A percentile compares a stretch with the other conserved stretches of the same genome.
These are phyloP conservation scores for Cercospora sp. DNA, from an alignment of 2,329 filamentous ascomycete genomes.

Conservation along the genomic window DNA sequence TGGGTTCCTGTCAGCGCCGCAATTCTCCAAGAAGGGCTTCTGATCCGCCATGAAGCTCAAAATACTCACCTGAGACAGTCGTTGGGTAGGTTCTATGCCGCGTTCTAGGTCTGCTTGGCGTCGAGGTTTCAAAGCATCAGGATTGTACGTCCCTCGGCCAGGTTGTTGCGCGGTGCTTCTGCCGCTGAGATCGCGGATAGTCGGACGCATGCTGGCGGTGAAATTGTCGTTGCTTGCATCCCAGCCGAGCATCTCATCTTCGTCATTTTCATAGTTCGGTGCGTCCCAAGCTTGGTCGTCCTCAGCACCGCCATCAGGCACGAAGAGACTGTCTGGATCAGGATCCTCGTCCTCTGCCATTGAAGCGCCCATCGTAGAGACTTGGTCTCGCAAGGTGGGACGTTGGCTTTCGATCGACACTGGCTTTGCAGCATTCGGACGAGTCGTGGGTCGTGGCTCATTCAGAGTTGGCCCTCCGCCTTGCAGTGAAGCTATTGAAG, in stretches of 20 bases:
- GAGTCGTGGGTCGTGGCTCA: conserved; percentile 46
- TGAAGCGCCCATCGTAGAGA: conserved; percentile 45
- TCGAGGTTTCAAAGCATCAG: conserved; percentile 20
- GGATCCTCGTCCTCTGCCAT: conserved; percentile 51
- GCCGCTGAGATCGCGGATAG: conserved; percentile 45
- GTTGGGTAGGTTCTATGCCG: conserved; percentile 69
- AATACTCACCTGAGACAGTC: conserved; percentile 64
- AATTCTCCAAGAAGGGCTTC: neutral
- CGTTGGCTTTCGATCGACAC: conserved; percentile 34
- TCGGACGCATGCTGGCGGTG: conserved; percentile 46
- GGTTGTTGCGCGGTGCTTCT: conserved; percentile 27
- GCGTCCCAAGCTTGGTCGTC: conserved; percentile 74
- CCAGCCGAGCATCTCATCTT: conserved; percentile 70
- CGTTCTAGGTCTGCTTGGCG: conserved; percentile 15
- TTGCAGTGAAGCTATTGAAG: conserved; percentile 26
- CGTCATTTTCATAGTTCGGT: conserved; percentile 62
- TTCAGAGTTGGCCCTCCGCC: conserved; percentile 24
- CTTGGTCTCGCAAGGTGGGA: conserved; percentile 28
- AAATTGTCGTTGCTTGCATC: conserved; percentile 67
- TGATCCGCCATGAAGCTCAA: neutral
- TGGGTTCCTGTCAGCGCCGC: conserved; percentile 29
- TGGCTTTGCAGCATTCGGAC: conserved; percentile 38
- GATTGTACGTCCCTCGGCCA: conserved; percentile 17
- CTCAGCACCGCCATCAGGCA: conserved; percentile 56
- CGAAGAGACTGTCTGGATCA: conserved; percentile 68